A percentile compares a stretch with the other conserved stretches of the same genome.
Evolutionary conservation across 495 filamentous ascomycete genomes (phyloP).

Genomic region (Penicillium steckii): DNA sequence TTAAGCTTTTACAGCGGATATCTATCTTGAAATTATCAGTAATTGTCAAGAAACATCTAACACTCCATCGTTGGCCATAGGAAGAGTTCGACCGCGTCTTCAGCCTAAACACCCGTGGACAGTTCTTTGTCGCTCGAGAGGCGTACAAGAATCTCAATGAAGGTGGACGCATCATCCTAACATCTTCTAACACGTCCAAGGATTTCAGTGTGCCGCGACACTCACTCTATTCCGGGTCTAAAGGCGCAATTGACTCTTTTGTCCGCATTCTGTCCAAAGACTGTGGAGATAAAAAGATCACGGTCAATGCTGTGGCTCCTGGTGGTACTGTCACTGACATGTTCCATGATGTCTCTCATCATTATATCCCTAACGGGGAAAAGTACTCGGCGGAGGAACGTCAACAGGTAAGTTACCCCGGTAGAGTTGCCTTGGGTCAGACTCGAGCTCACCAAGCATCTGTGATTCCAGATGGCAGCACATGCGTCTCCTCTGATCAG

Average conservation of each 20-base stretch:
- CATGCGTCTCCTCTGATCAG: neutral
- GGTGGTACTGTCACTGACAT: conserved; percentile 69
- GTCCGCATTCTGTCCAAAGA: conserved; percentile 53
- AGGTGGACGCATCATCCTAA: conserved; percentile 58
- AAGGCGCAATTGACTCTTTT: conserved; percentile 59
- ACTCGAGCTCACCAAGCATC: no score
- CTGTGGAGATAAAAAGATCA: conserved; percentile 53
- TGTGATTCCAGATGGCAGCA: neutral
- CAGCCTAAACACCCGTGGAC: conserved; percentile 2
- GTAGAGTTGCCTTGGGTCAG: no score
- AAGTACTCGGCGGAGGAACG: neutral
- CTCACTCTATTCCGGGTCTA: conserved; percentile 58
- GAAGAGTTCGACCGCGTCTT: conserved; percentile 52
- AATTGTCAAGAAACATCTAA: no score
- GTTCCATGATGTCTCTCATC: conserved; percentile 62
- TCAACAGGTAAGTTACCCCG: no score
- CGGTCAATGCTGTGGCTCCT: conserved; percentile 64
- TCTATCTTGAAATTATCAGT: no score
- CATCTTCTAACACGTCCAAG: conserved; percentile 63
- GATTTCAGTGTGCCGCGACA: conserved; percentile 62
- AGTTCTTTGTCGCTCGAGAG: neutral
- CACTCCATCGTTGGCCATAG: no score
- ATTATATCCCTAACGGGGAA: conserved; percentile 61
- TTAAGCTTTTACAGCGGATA: no score
- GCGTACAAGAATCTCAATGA: neutral